phyloP scores from a whole-genome alignment of 2,329 filamentous ascomycete species.

The Exophiala sp. region DNA sequence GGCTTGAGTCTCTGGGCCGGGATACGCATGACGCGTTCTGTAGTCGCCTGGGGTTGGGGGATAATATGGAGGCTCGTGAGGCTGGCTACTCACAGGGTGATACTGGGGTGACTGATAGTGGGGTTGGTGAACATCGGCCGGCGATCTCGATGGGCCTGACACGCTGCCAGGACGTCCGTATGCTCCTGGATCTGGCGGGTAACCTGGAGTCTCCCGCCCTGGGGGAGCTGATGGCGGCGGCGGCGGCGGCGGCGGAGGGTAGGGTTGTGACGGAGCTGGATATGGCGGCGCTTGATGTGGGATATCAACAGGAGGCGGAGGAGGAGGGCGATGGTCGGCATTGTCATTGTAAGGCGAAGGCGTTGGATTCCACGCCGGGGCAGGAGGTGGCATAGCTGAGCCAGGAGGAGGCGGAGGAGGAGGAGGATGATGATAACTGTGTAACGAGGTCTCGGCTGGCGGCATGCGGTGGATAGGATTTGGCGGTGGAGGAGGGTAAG shows the following conservation, averaged over 20 bases:
- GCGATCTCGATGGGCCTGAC: conserved; percentile 27
- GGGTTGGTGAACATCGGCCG: conserved; percentile 24
- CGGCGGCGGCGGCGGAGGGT: conserved; percentile 10
- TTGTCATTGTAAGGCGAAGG: conserved; percentile 28
- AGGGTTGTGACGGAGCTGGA: conserved; percentile 13
- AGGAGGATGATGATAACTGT: conserved; percentile 24
- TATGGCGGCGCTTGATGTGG: conserved; percentile 20
- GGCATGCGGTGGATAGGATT: conserved; percentile 24
- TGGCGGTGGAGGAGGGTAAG: conserved; percentile 23
- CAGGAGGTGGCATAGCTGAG: conserved; percentile 24
- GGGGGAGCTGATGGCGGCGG: conserved; percentile 16
- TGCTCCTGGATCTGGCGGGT: conserved; percentile 23
- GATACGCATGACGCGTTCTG: conserved; percentile 25
- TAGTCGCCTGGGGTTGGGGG: conserved; percentile 24
- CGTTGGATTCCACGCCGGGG: conserved; percentile 24
- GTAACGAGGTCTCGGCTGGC: conserved; percentile 28
- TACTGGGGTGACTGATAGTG: conserved; percentile 25
- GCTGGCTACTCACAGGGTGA: conserved; percentile 23
- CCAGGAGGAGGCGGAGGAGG: conserved; percentile 15
- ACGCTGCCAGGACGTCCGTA: conserved; percentile 28
- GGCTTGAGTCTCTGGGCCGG: conserved; percentile 21
- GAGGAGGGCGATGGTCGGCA: conserved; percentile 24
- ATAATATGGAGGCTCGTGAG: conserved; percentile 26
- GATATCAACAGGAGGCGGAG: conserved; percentile 21
- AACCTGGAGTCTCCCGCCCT: conserved; percentile 20